phyloP scores from a whole-genome alignment of 371 early-diverging fungal genomes.

The Mortierella sp. region DNA sequence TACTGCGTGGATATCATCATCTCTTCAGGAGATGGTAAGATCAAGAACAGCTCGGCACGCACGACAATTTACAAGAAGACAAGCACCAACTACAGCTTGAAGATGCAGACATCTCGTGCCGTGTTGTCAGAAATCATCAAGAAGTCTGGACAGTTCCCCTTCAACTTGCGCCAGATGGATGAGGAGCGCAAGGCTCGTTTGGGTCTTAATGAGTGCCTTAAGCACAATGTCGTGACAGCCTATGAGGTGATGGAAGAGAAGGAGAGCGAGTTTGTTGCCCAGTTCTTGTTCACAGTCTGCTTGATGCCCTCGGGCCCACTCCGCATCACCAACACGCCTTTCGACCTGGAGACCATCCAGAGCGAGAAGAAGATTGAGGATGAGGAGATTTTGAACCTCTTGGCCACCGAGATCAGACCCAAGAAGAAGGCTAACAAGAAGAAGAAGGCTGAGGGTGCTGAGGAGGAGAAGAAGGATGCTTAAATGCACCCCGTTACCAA shows the following conservation, averaged over 20 bases:
- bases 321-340: slow-evolving; percentile 75
- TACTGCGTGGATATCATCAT: slow-evolving; percentile 88
- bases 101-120: slow-evolving; percentile 87
- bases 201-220: slow-evolving; percentile 92
- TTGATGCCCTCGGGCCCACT: slow-evolving; percentile 87
- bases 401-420: slow-evolving; percentile 63
- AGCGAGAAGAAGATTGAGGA: slow-evolving; percentile 82
- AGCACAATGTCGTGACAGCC: slow-evolving; percentile 80
- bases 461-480: slow-evolving; percentile 54
- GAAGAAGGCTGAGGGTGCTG: slow-evolving; percentile 53
- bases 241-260: slow-evolving; percentile 90
- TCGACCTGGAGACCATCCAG: slow-evolving; percentile 73
- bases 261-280: slow-evolving; percentile 85
- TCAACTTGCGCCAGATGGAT: slow-evolving; percentile 80
- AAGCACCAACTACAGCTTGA: slow-evolving; percentile 83
- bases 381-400: slow-evolving; percentile 73
- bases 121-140: slow-evolving; percentile 81
- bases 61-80: slow-evolving; percentile 95
- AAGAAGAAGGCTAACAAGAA: slow-evolving; percentile 58
- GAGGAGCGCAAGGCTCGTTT: slow-evolving; percentile 92
- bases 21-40: slow-evolving; percentile 91
- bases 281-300: slow-evolving; percentile 91
- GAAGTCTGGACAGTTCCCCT: slow-evolving; percentile 90
- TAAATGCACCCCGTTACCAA: too few species aligned
- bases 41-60: slow-evolving; percentile 74